A percentile compares a stretch with the other conserved stretches of the same genome.
Conservation (phyloP, 2,329 filamentous ascomycete genomes). For the Hypoxylon sp. region DNA sequence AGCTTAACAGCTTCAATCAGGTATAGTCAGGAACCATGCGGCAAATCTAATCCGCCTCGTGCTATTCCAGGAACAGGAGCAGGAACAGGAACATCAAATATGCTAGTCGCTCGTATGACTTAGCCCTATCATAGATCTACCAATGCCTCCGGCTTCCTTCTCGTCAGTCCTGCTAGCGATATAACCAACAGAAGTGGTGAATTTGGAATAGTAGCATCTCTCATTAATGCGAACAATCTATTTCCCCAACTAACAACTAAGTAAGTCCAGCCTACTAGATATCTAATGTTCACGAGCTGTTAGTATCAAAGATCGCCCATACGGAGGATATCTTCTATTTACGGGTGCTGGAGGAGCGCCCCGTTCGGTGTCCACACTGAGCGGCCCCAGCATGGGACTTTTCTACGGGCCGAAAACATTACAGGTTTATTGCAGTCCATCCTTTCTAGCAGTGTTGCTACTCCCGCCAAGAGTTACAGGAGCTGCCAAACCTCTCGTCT, state of each 20-base stretch:
- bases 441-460: no score
- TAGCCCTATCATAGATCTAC: not conserved
- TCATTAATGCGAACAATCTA: not conserved
- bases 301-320: not conserved
- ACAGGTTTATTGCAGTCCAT: not conserved
- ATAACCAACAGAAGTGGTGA: not conserved
- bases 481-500: not conserved
- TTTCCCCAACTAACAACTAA: not conserved
- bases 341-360: not conserved
- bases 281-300: not conserved
- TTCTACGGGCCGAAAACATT: not conserved
- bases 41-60: slow-evolving; percentile 14
- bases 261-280: not conserved
- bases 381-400: not conserved
- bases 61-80: slow-evolving; percentile 27
- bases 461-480: not conserved
- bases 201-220: not conserved
- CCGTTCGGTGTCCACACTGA: not conserved
- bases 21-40: not conserved
- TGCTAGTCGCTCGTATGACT: slow-evolving; percentile 4
- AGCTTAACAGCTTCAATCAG: not conserved
- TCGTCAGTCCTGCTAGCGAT: not conserved
- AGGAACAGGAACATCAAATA: no score
- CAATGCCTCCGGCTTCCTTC: not conserved
- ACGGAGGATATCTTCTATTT: not conserved